Conservation (phyloP, 345 rosid genomes). For the Gossypium raimondii region DNA sequence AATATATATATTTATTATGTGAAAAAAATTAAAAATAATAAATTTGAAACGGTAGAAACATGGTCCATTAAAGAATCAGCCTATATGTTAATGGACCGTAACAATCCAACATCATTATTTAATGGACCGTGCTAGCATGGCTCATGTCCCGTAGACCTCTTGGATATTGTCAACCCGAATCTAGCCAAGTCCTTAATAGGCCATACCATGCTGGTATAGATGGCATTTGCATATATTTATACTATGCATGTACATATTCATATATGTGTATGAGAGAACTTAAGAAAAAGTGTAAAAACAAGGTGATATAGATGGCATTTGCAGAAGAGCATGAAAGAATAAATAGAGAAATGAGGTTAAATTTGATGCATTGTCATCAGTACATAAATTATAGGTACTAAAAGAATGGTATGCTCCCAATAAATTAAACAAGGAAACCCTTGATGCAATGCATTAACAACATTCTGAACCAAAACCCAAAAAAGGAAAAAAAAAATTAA, state of each 20-base stretch:
- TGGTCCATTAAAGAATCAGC: not conserved
- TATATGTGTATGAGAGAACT: no score
- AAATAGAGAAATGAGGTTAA: slow-evolving; percentile 13
- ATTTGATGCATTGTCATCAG: slow-evolving; percentile 31
- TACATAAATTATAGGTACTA: slow-evolving; percentile 26
- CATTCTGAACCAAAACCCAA: not conserved
- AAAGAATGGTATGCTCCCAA: slow-evolving; percentile 42
- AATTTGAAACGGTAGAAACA: no score
- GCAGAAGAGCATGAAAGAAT: not conserved
- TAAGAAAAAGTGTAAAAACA: no score
- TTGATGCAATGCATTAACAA: slow-evolving; percentile 18
- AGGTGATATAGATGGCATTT: not conserved
- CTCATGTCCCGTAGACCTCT: no score
- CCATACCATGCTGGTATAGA: no score
- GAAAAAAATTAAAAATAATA: no score
- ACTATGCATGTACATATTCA: not conserved
- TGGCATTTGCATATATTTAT: not conserved
- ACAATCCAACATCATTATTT: not conserved
- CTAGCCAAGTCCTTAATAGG: no score
- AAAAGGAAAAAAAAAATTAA: not conserved
- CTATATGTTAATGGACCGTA: not conserved
- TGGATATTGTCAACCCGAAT: no score
- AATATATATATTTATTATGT: no score
- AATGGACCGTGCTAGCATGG: not conserved
- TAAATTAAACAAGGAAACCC: slow-evolving; percentile 24